A percentile compares a stretch with the other conserved stretches of the same genome.
These are phyloP conservation scores for Takashimella tepidaria DNA, from an alignment of 1,284 basidiomycete species.

Conservation along the genomic window DNA sequence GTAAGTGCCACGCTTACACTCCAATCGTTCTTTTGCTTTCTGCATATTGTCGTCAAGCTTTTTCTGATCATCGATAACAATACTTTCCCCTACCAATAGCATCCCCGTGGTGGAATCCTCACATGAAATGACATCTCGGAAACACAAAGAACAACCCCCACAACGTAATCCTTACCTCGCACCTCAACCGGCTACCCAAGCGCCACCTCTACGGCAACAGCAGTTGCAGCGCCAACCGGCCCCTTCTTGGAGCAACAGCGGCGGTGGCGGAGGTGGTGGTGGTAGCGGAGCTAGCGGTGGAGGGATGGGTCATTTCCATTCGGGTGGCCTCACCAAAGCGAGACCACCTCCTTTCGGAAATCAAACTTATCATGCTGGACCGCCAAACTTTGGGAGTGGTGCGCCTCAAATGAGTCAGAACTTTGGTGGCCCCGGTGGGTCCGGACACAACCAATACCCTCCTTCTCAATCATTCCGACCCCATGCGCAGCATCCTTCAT, in stretches of 20 bases:
- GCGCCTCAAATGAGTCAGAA: too few species aligned
- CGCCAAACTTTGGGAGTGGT: background rate
- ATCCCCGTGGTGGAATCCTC: constrained; percentile 29
- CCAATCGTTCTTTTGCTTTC: background rate
- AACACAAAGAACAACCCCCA: constrained; percentile 11
- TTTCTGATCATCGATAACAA: background rate
- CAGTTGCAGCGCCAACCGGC: background rate
- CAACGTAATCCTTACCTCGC: constrained; percentile 4
- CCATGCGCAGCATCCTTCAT: too few species aligned
- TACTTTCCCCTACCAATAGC: background rate
- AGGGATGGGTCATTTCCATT: background rate
- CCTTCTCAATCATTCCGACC: too few species aligned
- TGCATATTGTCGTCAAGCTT: too few species aligned
- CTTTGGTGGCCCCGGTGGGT: too few species aligned
- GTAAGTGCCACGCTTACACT: constrained; percentile 50
- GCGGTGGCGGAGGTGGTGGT: constrained; percentile 46
- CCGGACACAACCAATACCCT: too few species aligned
- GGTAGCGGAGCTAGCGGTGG: constrained; percentile 44
- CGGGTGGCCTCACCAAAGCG: background rate
- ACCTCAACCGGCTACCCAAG: background rate
- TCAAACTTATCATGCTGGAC: background rate
- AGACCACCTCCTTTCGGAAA: background rate
- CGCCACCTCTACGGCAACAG: background rate
- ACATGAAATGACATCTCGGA: constrained; percentile 41
- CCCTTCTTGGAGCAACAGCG: constrained; percentile 14